phyloP scores from a whole-genome alignment of 2,329 filamentous ascomycete genomes.

The Stemphylium beticola region DNA sequence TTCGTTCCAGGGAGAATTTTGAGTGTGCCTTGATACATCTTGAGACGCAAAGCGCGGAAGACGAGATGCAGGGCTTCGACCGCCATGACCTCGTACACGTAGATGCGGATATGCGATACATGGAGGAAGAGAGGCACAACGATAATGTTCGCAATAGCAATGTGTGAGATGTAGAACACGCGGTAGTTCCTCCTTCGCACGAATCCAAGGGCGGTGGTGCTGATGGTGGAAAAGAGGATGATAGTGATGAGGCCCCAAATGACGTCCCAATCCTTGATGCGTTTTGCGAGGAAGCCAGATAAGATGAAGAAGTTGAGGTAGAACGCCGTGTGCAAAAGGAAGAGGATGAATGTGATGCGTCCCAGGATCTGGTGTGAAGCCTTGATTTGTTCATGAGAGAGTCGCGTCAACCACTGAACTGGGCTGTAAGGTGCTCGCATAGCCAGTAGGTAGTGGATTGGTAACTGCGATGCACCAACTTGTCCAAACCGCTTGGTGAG shows the following conservation, averaged over 20 bases:
- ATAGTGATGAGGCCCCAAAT: slow-evolving; percentile 61
- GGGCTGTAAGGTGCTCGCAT: slow-evolving; percentile 59
- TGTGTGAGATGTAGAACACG: slow-evolving; percentile 63
- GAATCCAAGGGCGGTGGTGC: slow-evolving; percentile 57
- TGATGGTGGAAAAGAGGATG: slow-evolving; percentile 51
- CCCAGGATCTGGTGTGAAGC: slow-evolving; percentile 64
- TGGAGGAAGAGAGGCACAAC: slow-evolving; percentile 61
- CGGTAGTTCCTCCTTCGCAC: slow-evolving; percentile 57
- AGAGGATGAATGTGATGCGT: slow-evolving; percentile 58
- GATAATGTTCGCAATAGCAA: slow-evolving; percentile 58
- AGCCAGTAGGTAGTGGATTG: slow-evolving; percentile 64
- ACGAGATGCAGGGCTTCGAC: slow-evolving; percentile 55
- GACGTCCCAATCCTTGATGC: slow-evolving; percentile 63
- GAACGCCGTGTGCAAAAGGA: slow-evolving; percentile 59
- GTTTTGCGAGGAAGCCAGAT: slow-evolving; percentile 57
- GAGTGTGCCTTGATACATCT: slow-evolving; percentile 47
- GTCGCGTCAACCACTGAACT: slow-evolving; percentile 58
- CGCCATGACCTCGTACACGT: slow-evolving; percentile 58
- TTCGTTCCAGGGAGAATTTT: slow-evolving; percentile 50
- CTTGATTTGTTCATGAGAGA: slow-evolving; percentile 63
- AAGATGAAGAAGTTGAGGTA: slow-evolving; percentile 65
- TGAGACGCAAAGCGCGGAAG: slow-evolving; percentile 45
- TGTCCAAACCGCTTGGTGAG: slow-evolving; percentile 68
- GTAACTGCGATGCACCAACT: slow-evolving; percentile 64
- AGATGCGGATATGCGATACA: slow-evolving; percentile 61